Percentiles rank a stretch among this genome's conserved stretches.
Conservation (phyloP, 2,329 filamentous ascomycete species). For the Meredithiella fracta region DNA sequence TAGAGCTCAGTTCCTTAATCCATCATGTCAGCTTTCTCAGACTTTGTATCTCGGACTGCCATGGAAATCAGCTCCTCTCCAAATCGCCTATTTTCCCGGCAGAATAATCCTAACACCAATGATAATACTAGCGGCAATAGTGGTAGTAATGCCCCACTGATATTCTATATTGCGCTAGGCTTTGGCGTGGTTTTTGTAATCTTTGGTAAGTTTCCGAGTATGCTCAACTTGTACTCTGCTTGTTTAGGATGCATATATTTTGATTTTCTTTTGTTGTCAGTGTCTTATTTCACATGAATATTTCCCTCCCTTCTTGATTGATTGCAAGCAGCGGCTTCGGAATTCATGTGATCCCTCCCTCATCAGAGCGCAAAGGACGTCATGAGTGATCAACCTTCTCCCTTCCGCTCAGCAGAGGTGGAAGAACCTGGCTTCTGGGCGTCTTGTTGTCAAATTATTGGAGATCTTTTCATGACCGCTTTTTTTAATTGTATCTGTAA, state of each 20-base stretch:
- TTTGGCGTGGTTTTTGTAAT: constrained; percentile 97
- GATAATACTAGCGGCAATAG: constrained; percentile 3
- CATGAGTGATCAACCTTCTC: too few species aligned
- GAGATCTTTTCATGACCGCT: neutral
- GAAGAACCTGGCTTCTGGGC: too few species aligned
- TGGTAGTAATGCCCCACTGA: constrained; percentile 27
- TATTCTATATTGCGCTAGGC: constrained; percentile 86
- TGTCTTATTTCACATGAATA: neutral
- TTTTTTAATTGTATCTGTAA: neutral
- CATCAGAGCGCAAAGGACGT: too few species aligned
- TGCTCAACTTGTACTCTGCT: neutral
- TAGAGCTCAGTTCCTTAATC: neutral
- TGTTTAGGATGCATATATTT: neutral
- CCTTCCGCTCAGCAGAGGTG: too few species aligned
- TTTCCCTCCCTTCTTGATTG: neutral
- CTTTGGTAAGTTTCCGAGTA: constrained; percentile 54
- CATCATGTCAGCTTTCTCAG: neutral
- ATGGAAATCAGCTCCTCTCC: neutral
- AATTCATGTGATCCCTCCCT: neutral
- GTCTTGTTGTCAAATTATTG: too few species aligned
- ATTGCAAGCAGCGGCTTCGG: constrained; percentile 8
- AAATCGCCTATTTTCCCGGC: constrained; percentile 7
- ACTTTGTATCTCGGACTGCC: neutral
- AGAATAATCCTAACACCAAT: constrained; percentile 15
- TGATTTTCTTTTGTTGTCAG: too few species aligned